These are phyloP conservation scores for Calonectria pteridis DNA, from an alignment of 2,329 filamentous ascomycete genomes.

Conservation along the genomic window DNA sequence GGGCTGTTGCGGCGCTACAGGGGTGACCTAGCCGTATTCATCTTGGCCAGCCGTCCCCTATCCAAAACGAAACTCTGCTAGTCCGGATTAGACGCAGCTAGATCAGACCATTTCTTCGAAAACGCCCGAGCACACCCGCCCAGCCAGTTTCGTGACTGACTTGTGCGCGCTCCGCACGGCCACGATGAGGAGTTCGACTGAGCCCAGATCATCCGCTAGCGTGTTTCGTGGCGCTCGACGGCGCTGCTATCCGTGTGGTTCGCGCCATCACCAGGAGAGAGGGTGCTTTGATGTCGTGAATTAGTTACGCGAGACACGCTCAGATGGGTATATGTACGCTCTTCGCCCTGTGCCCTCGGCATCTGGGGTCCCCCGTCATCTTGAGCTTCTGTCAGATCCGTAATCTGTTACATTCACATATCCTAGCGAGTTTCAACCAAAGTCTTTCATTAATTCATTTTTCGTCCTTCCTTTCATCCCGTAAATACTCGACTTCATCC, in stretches of 20 bases:
- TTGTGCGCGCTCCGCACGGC: background rate
- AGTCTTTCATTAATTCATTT: background rate
- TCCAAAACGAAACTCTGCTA: background rate
- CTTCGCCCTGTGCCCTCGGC: background rate
- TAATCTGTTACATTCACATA: background rate
- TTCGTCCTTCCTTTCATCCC: background rate
- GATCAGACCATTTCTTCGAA: background rate
- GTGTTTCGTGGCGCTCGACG: background rate
- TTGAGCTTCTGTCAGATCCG: background rate
- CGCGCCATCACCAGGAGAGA: background rate
- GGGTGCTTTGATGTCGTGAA: background rate
- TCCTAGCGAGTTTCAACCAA: background rate
- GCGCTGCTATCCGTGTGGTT: background rate
- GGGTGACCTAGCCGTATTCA: background rate
- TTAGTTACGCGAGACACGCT: background rate
- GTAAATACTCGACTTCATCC: background rate
- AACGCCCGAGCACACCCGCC: background rate
- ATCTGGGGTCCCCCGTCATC: background rate
- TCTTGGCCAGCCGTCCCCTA: background rate
- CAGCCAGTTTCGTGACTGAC: background rate
- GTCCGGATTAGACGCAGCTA: background rate
- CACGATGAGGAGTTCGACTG: background rate
- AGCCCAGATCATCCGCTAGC: background rate
- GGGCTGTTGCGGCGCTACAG: background rate
- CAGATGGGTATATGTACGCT: background rate